Conservation (phyloP, 208 protist species). For the Crithidia sp. region DNA sequence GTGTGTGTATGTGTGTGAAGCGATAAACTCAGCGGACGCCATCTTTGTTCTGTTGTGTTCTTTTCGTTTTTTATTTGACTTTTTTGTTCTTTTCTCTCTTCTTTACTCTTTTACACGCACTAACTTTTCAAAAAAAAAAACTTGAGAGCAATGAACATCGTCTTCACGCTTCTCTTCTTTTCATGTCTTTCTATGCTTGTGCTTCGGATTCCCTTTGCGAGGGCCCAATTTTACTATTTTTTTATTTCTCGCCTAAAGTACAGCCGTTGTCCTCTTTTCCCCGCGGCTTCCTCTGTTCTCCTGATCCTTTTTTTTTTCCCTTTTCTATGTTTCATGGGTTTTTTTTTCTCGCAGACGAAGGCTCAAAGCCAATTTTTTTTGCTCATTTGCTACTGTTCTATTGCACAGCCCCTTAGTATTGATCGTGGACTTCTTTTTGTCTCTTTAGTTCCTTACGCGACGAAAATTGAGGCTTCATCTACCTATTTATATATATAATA, state of each 20-base stretch:
- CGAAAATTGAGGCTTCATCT: too few species aligned
- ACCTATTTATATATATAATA: too few species aligned
- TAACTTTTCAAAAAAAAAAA: too few species aligned
- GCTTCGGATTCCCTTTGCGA: background rate
- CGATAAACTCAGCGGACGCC: background rate
- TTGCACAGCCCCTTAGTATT: too few species aligned
- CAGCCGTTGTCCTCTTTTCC: background rate
- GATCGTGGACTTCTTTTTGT: too few species aligned
- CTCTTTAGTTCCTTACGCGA: too few species aligned
- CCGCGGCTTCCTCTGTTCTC: background rate
- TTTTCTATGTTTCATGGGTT: slow-evolving; percentile 2
- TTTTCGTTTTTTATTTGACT: background rate
- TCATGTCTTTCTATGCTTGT: background rate
- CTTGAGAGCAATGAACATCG: too few species aligned
- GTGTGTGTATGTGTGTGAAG: too few species aligned
- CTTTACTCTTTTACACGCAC: too few species aligned
- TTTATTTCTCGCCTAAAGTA: background rate
- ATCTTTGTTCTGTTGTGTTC: slow-evolving; percentile 5
- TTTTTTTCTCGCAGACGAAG: background rate
- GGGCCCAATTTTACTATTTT: background rate
- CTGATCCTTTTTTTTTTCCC: slow-evolving; percentile 1
- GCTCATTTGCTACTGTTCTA: background rate
- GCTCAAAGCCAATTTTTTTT: background rate
- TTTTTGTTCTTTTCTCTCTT: too few species aligned
- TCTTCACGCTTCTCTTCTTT: background rate